Base-by-base conservation (phyloP, 2,329 filamentous ascomycete genomes). In the Sphaceloma murrayae region DNA sequence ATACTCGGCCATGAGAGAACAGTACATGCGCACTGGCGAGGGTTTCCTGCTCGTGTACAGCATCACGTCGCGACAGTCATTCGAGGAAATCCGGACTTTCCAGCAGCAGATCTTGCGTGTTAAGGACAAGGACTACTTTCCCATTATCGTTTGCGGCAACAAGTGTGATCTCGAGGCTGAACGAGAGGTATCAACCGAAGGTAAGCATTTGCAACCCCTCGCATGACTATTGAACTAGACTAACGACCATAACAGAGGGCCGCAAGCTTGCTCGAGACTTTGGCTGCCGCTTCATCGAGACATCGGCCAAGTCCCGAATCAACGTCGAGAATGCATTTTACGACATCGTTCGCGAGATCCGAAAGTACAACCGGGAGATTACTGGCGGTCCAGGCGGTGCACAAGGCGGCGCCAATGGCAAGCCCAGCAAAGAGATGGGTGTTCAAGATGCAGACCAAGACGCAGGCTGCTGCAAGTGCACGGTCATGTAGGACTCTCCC, bases 41-140 rank as follows among this genome's bases (percentile, higher is more conserved):
- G 91, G 91, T 44, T 98, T 98, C 69, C 71, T 98, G 60, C 80
- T 98, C 43, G 87, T 96, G 59, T 96, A 96, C 74, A 94, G 88
- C 55, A 98, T 98, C 71, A 95, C 85, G 46, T 95, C 89, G 60
- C 79, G 88, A 60, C 88, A 95, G 68, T 94, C 85, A 59, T 96
- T 95, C 60, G 89, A 98, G 64, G 91, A 98, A 71, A 96, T 98
- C 66, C 83, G 87, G 68, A 94, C 87, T 38, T 96, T 96, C 69
- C 88, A 96, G 68, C 88, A 96, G 73, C 91, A 98, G 68, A 98
- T 98, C 62, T 74, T 98, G 56, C 74, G 91, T 56, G 91, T 98
- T 58, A 98, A 98, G 76, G 91, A 96, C 72, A 96, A 94, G 78
- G 91, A 98, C 69, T 94, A 95, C 66, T 98, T 98, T 73, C 91